Evolutionary conservation across 2,329 filamentous ascomycete genomes (phyloP).

Genomic region (Gremmenia infestans): DNA sequence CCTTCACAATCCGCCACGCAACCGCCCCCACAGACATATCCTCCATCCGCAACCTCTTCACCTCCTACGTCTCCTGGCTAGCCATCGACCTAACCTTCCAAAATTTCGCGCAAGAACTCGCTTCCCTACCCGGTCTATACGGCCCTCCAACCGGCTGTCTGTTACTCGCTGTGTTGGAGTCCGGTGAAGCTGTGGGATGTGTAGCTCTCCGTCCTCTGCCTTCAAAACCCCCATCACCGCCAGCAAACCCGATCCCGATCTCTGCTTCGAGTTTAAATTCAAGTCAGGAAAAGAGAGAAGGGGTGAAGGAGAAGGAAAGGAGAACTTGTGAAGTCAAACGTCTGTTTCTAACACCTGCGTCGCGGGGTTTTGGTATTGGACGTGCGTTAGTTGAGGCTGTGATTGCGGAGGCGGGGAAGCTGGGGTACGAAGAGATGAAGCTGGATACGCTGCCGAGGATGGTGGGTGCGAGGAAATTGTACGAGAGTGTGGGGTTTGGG

Average conservation of each 20-base stretch:
- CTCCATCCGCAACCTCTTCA: slow-evolving; percentile 39
- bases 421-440: slow-evolving; percentile 48
- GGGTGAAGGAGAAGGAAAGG: not conserved
- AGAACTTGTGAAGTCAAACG: slow-evolving; percentile 48
- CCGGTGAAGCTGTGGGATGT: slow-evolving; percentile 39
- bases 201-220: slow-evolving; percentile 43
- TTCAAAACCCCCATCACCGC: not conserved
- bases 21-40: slow-evolving; percentile 37
- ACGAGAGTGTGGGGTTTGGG: slow-evolving; percentile 46
- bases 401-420: slow-evolving; percentile 38
- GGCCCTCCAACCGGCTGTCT: slow-evolving; percentile 40
- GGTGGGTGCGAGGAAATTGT: slow-evolving; percentile 44
- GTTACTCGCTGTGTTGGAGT: slow-evolving; percentile 37
- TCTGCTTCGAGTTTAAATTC: not conserved
- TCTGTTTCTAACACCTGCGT: slow-evolving; percentile 45
- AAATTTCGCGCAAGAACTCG: slow-evolving; percentile 47
- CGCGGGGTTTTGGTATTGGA: slow-evolving; percentile 46
- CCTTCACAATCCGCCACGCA: slow-evolving; percentile 34
- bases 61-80: slow-evolving; percentile 39
- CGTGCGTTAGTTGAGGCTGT: slow-evolving; percentile 41
- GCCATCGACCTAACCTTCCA: slow-evolving; percentile 53
- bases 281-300: not conserved
- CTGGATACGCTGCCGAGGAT: slow-evolving; percentile 53
- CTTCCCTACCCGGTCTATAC: slow-evolving; percentile 50
- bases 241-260: no score